A percentile compares a stretch with the other conserved stretches of the same genome.
These are phyloP conservation scores for Pseudozyma sp. DNA, from an alignment of 1,284 basidiomycete species.

Conservation along the genomic window DNA sequence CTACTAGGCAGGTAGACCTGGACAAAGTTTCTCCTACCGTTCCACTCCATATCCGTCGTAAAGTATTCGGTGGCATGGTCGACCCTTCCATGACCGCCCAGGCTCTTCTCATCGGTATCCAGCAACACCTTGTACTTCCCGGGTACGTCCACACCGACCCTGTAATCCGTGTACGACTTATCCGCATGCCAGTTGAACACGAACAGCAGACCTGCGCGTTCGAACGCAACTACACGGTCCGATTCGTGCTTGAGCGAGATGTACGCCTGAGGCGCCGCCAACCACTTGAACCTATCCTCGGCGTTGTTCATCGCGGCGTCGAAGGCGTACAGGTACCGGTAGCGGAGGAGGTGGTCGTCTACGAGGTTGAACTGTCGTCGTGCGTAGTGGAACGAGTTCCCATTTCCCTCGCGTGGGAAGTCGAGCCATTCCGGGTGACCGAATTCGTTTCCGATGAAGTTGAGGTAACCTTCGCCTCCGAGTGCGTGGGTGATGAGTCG, in stretches of 20 bases:
- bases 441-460: slow-evolving; percentile 98
- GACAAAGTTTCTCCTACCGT: slow-evolving; percentile 83
- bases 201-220: slow-evolving; percentile 90
- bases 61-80: slow-evolving; percentile 76
- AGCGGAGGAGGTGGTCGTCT: slow-evolving; percentile 85
- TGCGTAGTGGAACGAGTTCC: slow-evolving; percentile 92
- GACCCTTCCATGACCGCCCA: slow-evolving; percentile 89
- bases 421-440: slow-evolving; percentile 99
- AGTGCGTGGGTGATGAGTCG: slow-evolving; percentile 88
- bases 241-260: slow-evolving; percentile 82
- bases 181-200: slow-evolving; percentile 96
- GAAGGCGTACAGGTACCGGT: slow-evolving; percentile 92
- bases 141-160: slow-evolving; percentile 85
- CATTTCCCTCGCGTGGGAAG: slow-evolving; percentile 94
- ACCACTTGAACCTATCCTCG: slow-evolving; percentile 85
- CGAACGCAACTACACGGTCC: slow-evolving; percentile 80
- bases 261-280: slow-evolving; percentile 79
- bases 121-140: slow-evolving; percentile 89
- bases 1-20: slow-evolving; percentile 79
- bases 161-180: slow-evolving; percentile 89
- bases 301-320: slow-evolving; percentile 91
- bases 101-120: slow-evolving; percentile 80
- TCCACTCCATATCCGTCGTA: slow-evolving; percentile 91
- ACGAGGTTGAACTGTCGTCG: slow-evolving; percentile 91
- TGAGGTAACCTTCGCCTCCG: slow-evolving; percentile 96